Evolutionary conservation across 2,329 filamentous ascomycete genomes (phyloP).

Genomic region (Rhexocercosporidium sp.): DNA sequence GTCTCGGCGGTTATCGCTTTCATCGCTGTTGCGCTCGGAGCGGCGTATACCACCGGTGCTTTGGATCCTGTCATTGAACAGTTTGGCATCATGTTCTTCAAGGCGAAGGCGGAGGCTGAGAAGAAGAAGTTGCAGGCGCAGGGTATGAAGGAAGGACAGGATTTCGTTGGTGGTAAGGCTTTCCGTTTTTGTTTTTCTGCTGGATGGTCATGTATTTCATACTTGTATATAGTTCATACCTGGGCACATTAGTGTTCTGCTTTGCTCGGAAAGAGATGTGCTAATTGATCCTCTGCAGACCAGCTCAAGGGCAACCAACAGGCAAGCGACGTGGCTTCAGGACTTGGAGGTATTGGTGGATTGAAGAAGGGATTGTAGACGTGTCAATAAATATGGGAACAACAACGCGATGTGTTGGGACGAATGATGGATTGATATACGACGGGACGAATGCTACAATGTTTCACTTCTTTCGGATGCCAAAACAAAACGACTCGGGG

Average conservation of each 20-base stretch:
- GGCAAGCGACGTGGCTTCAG: constrained; percentile 40
- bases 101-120: constrained; percentile 49
- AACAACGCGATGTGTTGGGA: not conserved
- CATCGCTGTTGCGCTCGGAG: constrained; percentile 40
- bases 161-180: constrained; percentile 40
- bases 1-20: constrained; percentile 41
- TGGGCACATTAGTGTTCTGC: too few relatives aligned
- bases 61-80: constrained; percentile 47
- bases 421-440: not conserved
- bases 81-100: constrained; percentile 46
- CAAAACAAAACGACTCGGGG: not conserved
- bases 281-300: constrained; percentile 30
- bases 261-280: not conserved
- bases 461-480: too few relatives aligned
- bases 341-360: constrained; percentile 32
- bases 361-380: constrained; percentile 28
- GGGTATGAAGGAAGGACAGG: constrained; percentile 47
- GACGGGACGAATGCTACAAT: constrained; percentile 10
- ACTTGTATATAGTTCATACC: too few relatives aligned
- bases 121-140: constrained; percentile 47
- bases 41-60: constrained; percentile 47
- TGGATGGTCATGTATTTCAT: not conserved
- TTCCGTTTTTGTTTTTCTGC: not conserved
- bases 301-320: constrained; percentile 47
- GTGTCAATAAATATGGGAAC: not conserved